Percentiles rank a stretch among this genome's conserved stretches.
Evolutionary conservation across 345 rosid species (phyloP).

Genomic region (Turritis glabra): DNA sequence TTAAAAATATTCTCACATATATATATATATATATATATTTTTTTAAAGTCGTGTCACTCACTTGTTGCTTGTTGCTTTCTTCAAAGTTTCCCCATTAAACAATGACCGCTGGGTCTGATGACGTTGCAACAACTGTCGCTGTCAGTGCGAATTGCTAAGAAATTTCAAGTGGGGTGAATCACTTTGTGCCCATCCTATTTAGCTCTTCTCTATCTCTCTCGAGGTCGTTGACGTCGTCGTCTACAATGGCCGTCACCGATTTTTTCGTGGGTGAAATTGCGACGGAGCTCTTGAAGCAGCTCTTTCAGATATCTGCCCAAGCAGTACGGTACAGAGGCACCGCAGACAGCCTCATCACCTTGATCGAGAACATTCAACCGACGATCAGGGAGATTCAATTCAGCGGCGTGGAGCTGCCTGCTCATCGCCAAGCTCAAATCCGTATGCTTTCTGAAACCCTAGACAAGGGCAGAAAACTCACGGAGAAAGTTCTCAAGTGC

Average conservation of each 20-base stretch:
- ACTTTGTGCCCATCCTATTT: no score
- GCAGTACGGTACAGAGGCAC: conserved; percentile 48
- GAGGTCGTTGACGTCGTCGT: neutral
- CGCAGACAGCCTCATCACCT: conserved; percentile 46
- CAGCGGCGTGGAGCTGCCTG: conserved; percentile 78
- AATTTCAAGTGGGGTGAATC: no score
- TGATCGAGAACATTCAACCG: conserved; percentile 45
- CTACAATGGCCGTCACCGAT: conserved; percentile 57
- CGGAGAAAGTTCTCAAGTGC: conserved; percentile 43
- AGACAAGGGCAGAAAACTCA: conserved; percentile 51
- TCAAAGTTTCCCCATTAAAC: no score
- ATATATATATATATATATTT: no score
- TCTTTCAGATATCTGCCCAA: conserved; percentile 42
- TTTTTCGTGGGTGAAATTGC: conserved; percentile 70
- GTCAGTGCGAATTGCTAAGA: conserved; percentile 6
- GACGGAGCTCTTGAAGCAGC: conserved; percentile 56
- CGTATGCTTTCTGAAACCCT: conserved; percentile 49
- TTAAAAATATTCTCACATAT: no score
- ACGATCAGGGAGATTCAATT: conserved; percentile 64
- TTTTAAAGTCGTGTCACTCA: no score
- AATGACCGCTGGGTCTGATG: no score
- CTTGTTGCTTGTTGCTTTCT: no score
- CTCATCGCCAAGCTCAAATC: conserved; percentile 66
- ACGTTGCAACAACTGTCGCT: no score
- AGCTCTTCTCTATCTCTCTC: no score